Percentiles rank a stretch among this genome's conserved stretches.
Conservation (phyloP, 306 rosid species). For the Inga laurina region DNA sequence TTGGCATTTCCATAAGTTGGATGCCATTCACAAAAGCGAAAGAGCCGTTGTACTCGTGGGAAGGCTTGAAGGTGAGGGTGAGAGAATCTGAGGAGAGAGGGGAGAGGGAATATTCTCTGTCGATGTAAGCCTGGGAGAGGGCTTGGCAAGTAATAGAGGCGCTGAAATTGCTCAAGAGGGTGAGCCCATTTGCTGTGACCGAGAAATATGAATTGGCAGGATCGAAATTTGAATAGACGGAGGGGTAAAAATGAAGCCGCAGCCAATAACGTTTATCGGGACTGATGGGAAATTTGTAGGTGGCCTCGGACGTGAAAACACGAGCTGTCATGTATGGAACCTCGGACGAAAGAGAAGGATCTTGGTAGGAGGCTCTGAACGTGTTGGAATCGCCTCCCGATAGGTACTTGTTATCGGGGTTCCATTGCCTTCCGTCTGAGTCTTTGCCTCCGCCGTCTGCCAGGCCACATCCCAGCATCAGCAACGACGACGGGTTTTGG, state of each 20-base stretch:
- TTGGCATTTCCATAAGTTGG: slow-evolving; percentile 42
- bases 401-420: slow-evolving; percentile 42
- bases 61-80: slow-evolving; percentile 51
- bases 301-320: slow-evolving; percentile 41
- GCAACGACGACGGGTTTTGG: slow-evolving; percentile 18
- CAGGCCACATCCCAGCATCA: slow-evolving; percentile 49
- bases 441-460: slow-evolving; percentile 37
- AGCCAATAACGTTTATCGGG: slow-evolving; percentile 51
- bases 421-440: slow-evolving; percentile 51
- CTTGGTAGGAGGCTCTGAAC: slow-evolving; percentile 48
- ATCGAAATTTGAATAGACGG: slow-evolving; percentile 32
- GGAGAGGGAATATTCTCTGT: slow-evolving; percentile 55
- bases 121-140: slow-evolving; percentile 56
- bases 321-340: slow-evolving; percentile 60
- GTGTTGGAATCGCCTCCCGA: slow-evolving; percentile 20
- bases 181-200: slow-evolving; percentile 40
- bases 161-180: slow-evolving; percentile 55
- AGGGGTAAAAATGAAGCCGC: slow-evolving; percentile 58
- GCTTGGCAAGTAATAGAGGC: slow-evolving; percentile 47
- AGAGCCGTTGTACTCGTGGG: slow-evolving; percentile 29
- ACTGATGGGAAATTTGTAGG: slow-evolving; percentile 42
- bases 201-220: slow-evolving; percentile 47
- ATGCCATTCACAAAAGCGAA: slow-evolving; percentile 59
- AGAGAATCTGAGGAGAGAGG: slow-evolving; percentile 35
- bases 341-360: slow-evolving; percentile 47